Evolutionary conservation across 768 basidiomycete species (phyloP).

Genomic region (Leccinellum rugosiceps): DNA sequence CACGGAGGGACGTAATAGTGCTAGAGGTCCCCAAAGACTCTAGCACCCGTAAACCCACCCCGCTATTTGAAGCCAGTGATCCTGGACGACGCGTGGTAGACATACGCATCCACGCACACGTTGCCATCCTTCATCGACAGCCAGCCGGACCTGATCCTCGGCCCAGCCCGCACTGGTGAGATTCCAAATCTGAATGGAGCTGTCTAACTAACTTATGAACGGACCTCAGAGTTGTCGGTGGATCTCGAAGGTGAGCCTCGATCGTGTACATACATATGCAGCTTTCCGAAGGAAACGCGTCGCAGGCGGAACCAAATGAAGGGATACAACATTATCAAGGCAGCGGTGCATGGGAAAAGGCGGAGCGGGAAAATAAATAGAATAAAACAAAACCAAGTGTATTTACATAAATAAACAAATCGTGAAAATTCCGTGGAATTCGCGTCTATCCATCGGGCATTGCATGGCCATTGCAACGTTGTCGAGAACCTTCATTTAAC

Average conservation of each 20-base stretch:
- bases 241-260: slow-evolving; percentile 27
- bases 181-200: slow-evolving; percentile 31
- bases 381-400: slow-evolving; percentile 16
- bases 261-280: slow-evolving; percentile 24
- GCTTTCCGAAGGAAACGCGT: slow-evolving; percentile 22
- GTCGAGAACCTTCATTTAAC: slow-evolving; percentile 15
- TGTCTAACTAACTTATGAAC: slow-evolving; percentile 28
- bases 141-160: slow-evolving; percentile 32
- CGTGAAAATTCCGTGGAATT: slow-evolving; percentile 2
- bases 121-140: slow-evolving; percentile 19
- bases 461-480: slow-evolving; percentile 8
- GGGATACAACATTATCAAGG: slow-evolving; percentile 4
- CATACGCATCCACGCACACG: slow-evolving; percentile 23
- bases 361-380: slow-evolving; percentile 17
- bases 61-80: slow-evolving; percentile 19
- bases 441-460: slow-evolving; percentile 1
- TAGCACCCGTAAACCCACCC: slow-evolving; percentile 18
- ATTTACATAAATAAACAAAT: not conserved
- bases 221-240: slow-evolving; percentile 24
- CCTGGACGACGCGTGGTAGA: slow-evolving; percentile 24
- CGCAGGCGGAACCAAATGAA: slow-evolving; percentile 18
- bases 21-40: slow-evolving; percentile 23
- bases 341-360: slow-evolving; percentile 24
- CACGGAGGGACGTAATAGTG: slow-evolving; percentile 29
- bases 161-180: slow-evolving; percentile 24